Evolutionary conservation across 2,329 filamentous ascomycete species (phyloP), one percentile per base, ranked within the genome.

Genomic region (Teratosphaeriaceae sp.): DNA sequence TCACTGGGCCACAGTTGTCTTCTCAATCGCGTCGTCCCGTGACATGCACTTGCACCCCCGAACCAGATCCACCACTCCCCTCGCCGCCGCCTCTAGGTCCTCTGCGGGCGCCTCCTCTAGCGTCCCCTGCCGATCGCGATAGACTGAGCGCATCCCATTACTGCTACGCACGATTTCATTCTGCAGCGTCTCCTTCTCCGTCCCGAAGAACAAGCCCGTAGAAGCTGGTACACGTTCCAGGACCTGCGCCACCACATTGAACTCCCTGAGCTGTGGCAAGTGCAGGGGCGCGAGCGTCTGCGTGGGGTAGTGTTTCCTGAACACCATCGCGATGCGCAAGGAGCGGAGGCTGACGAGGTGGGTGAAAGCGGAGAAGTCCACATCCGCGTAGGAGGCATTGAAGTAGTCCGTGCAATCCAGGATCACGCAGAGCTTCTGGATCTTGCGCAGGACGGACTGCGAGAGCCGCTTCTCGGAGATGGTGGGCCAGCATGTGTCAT

Each of bases 401-500:
- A 56, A 52, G 16, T 43, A 44, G 7, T 45, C 42, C 2, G 53
- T 54, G 24, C 50, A 54, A 30, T 59, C 57, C 2, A 57, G 47
- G 26, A 59, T 40, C 0, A 58, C n/a, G 18, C 46, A 54, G 8
- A 58, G 5, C 30, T 54, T 49, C 42, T 50, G 38, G 4, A 58
- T 11, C 20, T 40, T 40, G 36, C 49, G 39, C 11, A 59, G 45
- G 1, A 52, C 45, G 22, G 19, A 26, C 35, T 51, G 53, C 4
- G 55, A 52, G 13, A 59, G 45, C 3, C 50, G 53, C 6, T 39
- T 35, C 23, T 52, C 48, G 29, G 52, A 40, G 21, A 58, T 53
- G 0, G 49, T 45, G 2, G 55, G 57, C 49, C 48, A 55, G 45
- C 45, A 49, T 12, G 49, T 52, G 22, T 56, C 55, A 47, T 56